Base-by-base conservation (phyloP, 371 early-diverging fungal species). In the Rhizomucor pusillus region DNA sequence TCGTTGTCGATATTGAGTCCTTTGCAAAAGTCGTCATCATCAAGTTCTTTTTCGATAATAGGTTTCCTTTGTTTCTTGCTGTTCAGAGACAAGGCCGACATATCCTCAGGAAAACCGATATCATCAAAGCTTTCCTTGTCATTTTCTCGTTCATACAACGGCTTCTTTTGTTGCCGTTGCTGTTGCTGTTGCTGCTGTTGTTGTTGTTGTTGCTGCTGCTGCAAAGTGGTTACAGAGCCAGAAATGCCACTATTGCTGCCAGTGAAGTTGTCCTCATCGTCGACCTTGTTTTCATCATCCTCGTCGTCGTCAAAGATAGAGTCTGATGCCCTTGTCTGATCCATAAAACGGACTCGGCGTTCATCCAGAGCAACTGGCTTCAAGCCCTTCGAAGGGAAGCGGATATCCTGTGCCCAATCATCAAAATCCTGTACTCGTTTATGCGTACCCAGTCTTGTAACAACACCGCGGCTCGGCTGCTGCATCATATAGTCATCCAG, bases 401-500 rank as follows among this genome's bases (percentile, higher is more conserved):
- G 47, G 24, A 62, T 43, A 49, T 62, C 62, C 10, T 57, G 48
- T n/a, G 22, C 46, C 71, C 71, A 71, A 33, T 71, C 71, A n/a
- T 62, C 61, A 16, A 47, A 39, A 19, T 62, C 68, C n/a, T 62
- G 45, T n/a, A 47, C 36, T 18, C 46, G 35, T 39, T 52, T 53
- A 13, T 54, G 57, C 1, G 44, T 23, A 10, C 69, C 65, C 2
- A 68, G 33, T 14, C 50, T 50, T 39, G 64, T 57, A 13, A 70
- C 47, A 6, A 54, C 41, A 16, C 67, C 67, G 6, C 49, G 50
- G 13, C 43, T 29, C 29, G 29, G 29, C 29, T 29, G 29, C 29
- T 58, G 56, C 29, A 58, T 58, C 66, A 71, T 67, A 29, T 68
- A 71, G 22, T 57, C 63, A 34, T 71, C 72, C 7, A 71, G 43